Percentiles rank a stretch among this genome's conserved stretches.
These are phyloP conservation scores for Chaetomium globosum DNA, from an alignment of 2,329 filamentous ascomycete genomes.

Conservation along the genomic window DNA sequence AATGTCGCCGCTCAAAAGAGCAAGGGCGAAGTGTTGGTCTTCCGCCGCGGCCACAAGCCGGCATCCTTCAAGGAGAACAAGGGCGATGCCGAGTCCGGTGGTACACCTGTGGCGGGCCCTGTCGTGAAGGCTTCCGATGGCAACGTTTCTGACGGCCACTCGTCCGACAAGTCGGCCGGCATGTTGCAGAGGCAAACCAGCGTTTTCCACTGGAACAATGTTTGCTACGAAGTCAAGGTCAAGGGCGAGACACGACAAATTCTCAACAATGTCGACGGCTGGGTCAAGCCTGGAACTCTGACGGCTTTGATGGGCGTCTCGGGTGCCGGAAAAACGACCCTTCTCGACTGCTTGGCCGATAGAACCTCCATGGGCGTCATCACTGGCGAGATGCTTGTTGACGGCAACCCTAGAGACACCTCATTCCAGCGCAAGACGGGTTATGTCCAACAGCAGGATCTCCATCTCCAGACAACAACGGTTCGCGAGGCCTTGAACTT, in stretches of 20 bases:
- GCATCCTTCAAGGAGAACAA: constrained; percentile 62
- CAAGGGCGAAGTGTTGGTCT: constrained; percentile 76
- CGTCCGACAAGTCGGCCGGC: constrained; percentile 45
- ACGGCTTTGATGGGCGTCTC: constrained; percentile 91
- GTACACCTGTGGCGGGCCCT: constrained; percentile 53
- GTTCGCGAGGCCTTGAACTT: constrained; percentile 88
- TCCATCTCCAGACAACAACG: constrained; percentile 81
- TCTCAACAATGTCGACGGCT: constrained; percentile 83
- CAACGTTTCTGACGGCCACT: constrained; percentile 32
- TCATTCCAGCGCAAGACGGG: constrained; percentile 92
- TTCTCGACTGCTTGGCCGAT: constrained; percentile 82
- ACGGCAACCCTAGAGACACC: constrained; percentile 67
- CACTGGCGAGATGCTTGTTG: constrained; percentile 75
- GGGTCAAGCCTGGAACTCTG: constrained; percentile 89
- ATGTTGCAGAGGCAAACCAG: constrained; percentile 63
- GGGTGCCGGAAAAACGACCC: constrained; percentile 91
- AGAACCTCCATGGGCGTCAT: constrained; percentile 89
- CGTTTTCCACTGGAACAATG: constrained; percentile 82
- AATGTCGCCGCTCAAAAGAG: constrained; percentile 68
- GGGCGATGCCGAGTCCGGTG: constrained; percentile 60
- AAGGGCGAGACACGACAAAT: constrained; percentile 75
- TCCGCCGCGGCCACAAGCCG: constrained; percentile 68
- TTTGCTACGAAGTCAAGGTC: constrained; percentile 78
- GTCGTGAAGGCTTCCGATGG: constrained; percentile 50
- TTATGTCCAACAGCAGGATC: constrained; percentile 90